Evolutionary conservation across 2,329 filamentous ascomycete species (phyloP), one percentile per base, ranked within the genome.

Genomic region (Fusarium dlaminii): DNA sequence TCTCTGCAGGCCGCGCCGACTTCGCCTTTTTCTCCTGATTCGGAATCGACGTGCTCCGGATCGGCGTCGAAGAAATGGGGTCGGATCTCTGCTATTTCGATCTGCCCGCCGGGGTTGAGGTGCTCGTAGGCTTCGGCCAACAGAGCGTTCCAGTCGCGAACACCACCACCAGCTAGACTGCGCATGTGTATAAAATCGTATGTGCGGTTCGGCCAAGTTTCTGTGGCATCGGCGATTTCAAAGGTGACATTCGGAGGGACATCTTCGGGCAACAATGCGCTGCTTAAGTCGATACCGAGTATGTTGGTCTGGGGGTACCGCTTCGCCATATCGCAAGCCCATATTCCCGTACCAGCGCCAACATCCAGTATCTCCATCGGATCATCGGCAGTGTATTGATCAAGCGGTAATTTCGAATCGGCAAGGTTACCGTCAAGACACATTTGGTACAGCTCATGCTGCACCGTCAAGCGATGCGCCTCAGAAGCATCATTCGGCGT

Each of bases 221-320:
- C 83, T 68, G 89, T 87, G 36, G 87, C 84, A 76, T 92, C 89
- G 77, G 88, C 88, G 43, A 91, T 85, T 65, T 88, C 82, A 77
- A 91, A 91, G 8, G 83, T 84, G 29, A 91, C 85, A 73, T 92
- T 92, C 24, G 88, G 84, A 12, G 90, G 90, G 13, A 91, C 86
- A 32, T 81, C 78, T 14, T 78, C 82, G 22, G 81, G 83, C 48
- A 83, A 76, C 39, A 86, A 79, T n/a, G 83, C 82, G 32, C 81
- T 81, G 27, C 81, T 84, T 27, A 85, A 73, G 65, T 86, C 85
- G 46, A 85, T 79, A 36, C 84, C 84, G 34, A 83, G 80, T 20
- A 86, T 81, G 8, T 79, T 77, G 32, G 81, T 82, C 32, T 82
- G 78, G 6, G 85, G 84, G 61, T 84, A 83, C 11, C 78, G 78